Evolutionary conservation across 179 eudicot species (phyloP).

Genomic region (Carnegiea gigantea): DNA sequence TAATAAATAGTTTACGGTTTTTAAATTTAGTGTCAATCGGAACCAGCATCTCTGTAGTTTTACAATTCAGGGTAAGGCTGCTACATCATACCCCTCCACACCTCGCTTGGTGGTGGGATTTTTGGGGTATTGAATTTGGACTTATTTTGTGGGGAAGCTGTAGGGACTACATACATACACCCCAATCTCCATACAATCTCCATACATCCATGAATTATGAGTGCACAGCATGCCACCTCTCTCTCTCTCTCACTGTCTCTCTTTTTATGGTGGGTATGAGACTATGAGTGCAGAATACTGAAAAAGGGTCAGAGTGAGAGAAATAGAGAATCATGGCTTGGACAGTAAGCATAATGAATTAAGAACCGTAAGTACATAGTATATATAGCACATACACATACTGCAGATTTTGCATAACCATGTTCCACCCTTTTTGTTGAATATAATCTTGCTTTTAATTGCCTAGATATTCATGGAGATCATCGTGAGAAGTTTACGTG

Average conservation of each 20-base stretch:
- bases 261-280: no score
- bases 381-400: not conserved
- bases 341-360: not conserved
- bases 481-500: not conserved
- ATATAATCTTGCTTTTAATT: no score
- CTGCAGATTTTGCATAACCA: not conserved
- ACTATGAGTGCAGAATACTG: not conserved
- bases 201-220: not conserved
- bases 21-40: no score
- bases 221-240: conserved; percentile 1
- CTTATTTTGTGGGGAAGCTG: not conserved
- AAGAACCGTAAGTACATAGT: not conserved
- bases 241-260: conserved; percentile 2
- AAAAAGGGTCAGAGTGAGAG: no score
- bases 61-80: no score
- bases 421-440: not conserved
- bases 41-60: no score
- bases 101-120: no score
- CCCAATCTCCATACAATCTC: not conserved
- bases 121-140: no score
- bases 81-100: no score
- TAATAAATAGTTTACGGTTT: no score
- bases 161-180: not conserved
- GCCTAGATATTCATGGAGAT: not conserved
- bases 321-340: not conserved